Evolutionary conservation across 129 eudicot genomes (phyloP).

Genomic region (Flaveria brownii): DNA sequence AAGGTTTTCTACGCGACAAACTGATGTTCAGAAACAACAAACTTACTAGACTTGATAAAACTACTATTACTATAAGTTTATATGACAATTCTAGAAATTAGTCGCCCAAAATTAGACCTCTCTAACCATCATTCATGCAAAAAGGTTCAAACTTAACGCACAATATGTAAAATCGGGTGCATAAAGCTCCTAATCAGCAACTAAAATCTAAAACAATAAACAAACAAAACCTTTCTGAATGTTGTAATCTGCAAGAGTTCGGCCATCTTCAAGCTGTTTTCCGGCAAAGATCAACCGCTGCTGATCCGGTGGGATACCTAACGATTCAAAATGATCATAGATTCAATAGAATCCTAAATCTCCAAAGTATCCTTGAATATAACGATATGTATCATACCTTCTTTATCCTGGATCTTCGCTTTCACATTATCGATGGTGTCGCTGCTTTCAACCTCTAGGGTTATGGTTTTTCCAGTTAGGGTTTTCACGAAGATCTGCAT

Average conservation of each 20-base stretch:
- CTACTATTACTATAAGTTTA: not conserved
- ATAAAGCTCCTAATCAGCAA: too few species aligned
- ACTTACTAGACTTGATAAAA: not conserved
- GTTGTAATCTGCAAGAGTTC: constrained; percentile 62
- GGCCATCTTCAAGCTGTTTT: constrained; percentile 60
- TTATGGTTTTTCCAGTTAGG: constrained; percentile 62
- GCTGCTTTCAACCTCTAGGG: constrained; percentile 58
- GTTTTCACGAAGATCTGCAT: constrained; percentile 73
- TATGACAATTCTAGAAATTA: not conserved
- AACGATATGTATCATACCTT: constrained; percentile 30
- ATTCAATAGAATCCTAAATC: not conserved
- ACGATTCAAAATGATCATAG: not conserved
- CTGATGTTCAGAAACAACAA: not conserved
- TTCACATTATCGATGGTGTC: constrained; percentile 61
- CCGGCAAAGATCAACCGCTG: constrained; percentile 61
- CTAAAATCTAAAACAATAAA: not conserved
- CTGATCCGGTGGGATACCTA: constrained; percentile 56
- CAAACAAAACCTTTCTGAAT: constrained; percentile 50
- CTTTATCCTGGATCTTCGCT: constrained; percentile 64
- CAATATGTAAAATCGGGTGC: not conserved
- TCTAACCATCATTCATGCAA: too few species aligned
- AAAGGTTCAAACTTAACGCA: not conserved
- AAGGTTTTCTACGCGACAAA: not conserved
- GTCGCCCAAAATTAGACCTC: not conserved
- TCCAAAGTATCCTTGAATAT: not conserved